Evolutionary conservation across 768 basidiomycete species (phyloP).

Genomic region (Solioccasus polychromus): DNA sequence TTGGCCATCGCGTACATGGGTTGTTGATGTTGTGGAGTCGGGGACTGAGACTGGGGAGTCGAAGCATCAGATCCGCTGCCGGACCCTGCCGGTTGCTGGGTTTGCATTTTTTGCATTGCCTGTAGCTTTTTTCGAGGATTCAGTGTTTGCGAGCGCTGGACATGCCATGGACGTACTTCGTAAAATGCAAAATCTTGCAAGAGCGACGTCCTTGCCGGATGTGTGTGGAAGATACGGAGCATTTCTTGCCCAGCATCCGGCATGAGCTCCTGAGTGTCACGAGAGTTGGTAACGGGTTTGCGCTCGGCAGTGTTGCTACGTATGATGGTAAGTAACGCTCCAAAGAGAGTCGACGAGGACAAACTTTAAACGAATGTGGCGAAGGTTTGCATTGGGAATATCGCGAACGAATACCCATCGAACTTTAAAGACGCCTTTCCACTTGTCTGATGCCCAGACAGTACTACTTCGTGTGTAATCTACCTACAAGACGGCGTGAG

Average conservation of each 20-base stretch:
- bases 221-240: slow-evolving; percentile 91
- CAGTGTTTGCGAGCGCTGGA: neutral
- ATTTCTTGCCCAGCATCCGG: slow-evolving; percentile 97
- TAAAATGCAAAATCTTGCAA: slow-evolving; percentile 93
- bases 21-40: slow-evolving; percentile 44
- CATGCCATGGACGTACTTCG: slow-evolving; percentile 51
- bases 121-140: slow-evolving; percentile 57
- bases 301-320: slow-evolving; percentile 93
- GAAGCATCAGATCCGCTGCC: slow-evolving; percentile 26
- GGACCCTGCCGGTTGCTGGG: slow-evolving; percentile 28
- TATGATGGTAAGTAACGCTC: slow-evolving; percentile 11
- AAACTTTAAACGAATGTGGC: slow-evolving; percentile 87
- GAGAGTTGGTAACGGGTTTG: slow-evolving; percentile 97
- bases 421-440: slow-evolving; percentile 99
- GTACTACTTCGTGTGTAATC: slow-evolving; percentile 94
- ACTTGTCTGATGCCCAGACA: slow-evolving; percentile 99
- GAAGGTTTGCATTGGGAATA: slow-evolving; percentile 83
- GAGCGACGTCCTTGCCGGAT: slow-evolving; percentile 89
- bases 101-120: slow-evolving; percentile 71
- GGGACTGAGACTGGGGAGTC: slow-evolving; percentile 38
- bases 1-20: slow-evolving; percentile 44
- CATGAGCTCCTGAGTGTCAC: slow-evolving; percentile 95
- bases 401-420: slow-evolving; percentile 97
- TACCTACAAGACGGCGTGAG: slow-evolving; percentile 43
- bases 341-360: slow-evolving; percentile 6